Percentiles rank a stretch among this genome's conserved stretches.
phyloP scores from a whole-genome alignment of 495 filamentous ascomycete genomes.

The Penicillium turbatum region DNA sequence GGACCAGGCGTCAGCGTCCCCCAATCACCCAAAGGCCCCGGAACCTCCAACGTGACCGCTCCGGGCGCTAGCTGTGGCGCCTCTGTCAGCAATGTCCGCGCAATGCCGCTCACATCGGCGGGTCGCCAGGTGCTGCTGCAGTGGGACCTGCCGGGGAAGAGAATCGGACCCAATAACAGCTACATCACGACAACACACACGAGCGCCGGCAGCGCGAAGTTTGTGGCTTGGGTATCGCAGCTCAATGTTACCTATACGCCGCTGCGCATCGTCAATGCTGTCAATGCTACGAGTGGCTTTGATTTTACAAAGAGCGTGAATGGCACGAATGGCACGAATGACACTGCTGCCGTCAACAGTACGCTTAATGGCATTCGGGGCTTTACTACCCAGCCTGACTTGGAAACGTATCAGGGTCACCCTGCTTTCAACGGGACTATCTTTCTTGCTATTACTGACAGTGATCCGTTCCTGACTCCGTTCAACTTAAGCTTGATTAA shows the following conservation, averaged over 20 bases:
- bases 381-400: conserved; percentile 64
- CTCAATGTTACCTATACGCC: conserved; percentile 80
- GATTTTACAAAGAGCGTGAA: conserved; percentile 4
- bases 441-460: conserved; percentile 73
- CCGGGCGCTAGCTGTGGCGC: conserved; percentile 50
- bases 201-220: conserved; percentile 54
- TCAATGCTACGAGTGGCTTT: conserved; percentile 34
- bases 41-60: conserved; percentile 33
- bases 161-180: conserved; percentile 74
- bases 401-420: conserved; percentile 58
- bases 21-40: conserved; percentile 21
- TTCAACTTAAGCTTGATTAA: conserved; percentile 74
- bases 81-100: conserved; percentile 60
- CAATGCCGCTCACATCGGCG: conserved; percentile 65
- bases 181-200: conserved; percentile 60
- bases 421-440: conserved; percentile 75
- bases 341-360: conserved; percentile 41
- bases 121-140: conserved; percentile 65
- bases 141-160: conserved; percentile 68
- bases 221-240: conserved; percentile 76
- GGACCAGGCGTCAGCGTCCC: conserved; percentile 30
- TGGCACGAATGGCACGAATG: conserved; percentile 35
- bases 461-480: conserved; percentile 62
- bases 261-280: conserved; percentile 47
- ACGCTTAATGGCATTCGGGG: conserved; percentile 51